phyloP scores from a whole-genome alignment of 108 stramenopile genomes.

The Cyclotella kingstonii region DNA sequence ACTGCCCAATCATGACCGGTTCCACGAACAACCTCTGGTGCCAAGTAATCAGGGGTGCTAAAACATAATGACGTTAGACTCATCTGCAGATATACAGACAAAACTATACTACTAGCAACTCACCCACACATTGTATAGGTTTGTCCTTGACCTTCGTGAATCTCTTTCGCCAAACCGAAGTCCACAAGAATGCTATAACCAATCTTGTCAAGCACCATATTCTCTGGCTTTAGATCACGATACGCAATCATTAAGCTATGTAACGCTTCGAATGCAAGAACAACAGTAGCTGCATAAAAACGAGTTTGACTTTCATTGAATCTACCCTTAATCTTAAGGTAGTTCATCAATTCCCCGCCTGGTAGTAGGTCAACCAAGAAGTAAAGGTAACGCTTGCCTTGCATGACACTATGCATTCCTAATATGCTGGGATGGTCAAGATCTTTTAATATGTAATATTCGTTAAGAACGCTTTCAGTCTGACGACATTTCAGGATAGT shows the following conservation, averaged over 20 bases:
- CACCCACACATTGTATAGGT: constrained; percentile 58
- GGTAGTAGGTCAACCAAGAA: constrained; percentile 61
- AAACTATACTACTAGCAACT: no score
- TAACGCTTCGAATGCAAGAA: constrained; percentile 62
- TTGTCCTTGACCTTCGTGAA: constrained; percentile 43
- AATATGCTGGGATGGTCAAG: constrained; percentile 61
- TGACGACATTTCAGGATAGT: constrained; percentile 55
- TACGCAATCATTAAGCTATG: constrained; percentile 68
- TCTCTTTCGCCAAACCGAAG: constrained; percentile 65
- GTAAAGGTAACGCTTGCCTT: constrained; percentile 54
- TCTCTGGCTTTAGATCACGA: constrained; percentile 66
- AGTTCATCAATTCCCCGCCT: constrained; percentile 20
- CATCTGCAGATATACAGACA: no score
- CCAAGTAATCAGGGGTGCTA: constrained; percentile 58
- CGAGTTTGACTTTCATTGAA: constrained; percentile 38
- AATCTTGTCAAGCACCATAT: constrained; percentile 49
- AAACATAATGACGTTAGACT: neutral
- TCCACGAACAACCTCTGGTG: constrained; percentile 57
- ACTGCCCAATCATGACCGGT: constrained; percentile 72
- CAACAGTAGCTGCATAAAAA: constrained; percentile 75
- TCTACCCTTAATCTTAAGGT: constrained; percentile 9
- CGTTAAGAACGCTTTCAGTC: constrained; percentile 55
- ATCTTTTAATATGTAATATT: constrained; percentile 43
- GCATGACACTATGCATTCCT: constrained; percentile 50
- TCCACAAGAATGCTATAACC: constrained; percentile 58